These are phyloP conservation scores for Mollisia scopiformis DNA, from an alignment of 2,329 filamentous ascomycete species.

Conservation along the genomic window DNA sequence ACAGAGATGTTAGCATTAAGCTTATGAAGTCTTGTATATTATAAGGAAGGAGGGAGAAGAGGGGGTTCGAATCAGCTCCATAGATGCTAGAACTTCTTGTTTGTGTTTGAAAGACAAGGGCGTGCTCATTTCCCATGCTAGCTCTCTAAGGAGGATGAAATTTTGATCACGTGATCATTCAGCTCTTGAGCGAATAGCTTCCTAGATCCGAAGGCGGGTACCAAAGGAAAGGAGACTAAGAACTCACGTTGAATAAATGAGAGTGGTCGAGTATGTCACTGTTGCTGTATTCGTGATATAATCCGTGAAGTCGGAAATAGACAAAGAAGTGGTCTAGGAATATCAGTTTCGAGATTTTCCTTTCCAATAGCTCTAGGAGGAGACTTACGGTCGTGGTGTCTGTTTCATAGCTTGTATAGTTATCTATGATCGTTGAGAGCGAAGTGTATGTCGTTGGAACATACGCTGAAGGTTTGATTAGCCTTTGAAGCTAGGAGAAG, in stretches of 20 bases:
- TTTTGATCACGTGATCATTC: neutral
- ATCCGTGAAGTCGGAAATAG: neutral
- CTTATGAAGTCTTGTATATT: neutral
- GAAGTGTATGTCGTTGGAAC: neutral
- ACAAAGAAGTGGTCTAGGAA: neutral
- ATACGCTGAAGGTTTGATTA: neutral
- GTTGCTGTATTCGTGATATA: neutral
- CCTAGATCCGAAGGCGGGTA: too few relatives aligned
- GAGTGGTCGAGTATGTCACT: constrained; percentile 5
- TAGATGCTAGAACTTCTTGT: too few relatives aligned
- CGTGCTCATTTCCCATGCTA: too few relatives aligned
- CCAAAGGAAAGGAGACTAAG: neutral
- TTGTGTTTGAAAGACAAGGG: too few relatives aligned
- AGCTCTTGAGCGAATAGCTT: too few relatives aligned
- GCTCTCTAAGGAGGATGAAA: neutral
- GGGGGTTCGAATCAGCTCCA: neutral
- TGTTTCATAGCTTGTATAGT: neutral
- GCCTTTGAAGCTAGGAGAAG: neutral
- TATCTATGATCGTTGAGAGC: neutral
- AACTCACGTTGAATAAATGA: constrained; percentile 5
- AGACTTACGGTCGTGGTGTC: neutral
- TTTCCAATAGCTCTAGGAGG: neutral
- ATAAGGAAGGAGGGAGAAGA: neutral
- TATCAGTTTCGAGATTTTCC: neutral
- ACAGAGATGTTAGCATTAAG: neutral